These are phyloP conservation scores for Parathielavia hyrcaniae DNA, from an alignment of 495 filamentous ascomycete genomes.

Conservation along the genomic window DNA sequence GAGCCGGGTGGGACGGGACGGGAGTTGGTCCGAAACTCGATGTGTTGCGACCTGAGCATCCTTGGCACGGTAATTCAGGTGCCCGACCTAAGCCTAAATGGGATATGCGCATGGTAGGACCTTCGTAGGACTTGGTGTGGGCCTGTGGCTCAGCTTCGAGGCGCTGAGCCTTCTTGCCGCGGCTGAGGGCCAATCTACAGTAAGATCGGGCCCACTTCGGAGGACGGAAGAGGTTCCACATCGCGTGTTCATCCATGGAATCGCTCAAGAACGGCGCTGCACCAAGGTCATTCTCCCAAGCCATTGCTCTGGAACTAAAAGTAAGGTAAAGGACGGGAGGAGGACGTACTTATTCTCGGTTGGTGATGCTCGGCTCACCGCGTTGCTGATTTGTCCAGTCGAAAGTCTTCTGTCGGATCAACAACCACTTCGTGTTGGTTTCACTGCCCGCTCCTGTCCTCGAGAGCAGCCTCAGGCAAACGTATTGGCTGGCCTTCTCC, in stretches of 20 bases:
- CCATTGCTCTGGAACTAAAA: not conserved
- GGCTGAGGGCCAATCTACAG: constrained; percentile 2
- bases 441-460: not conserved
- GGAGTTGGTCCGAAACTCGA: not conserved
- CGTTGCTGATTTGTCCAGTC: no score
- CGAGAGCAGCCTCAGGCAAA: not conserved
- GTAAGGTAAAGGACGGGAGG: no score
- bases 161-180: constrained; percentile 21
- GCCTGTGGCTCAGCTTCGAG: constrained; percentile 26
- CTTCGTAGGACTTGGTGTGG: constrained; percentile 31
- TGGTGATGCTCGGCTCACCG: no score
- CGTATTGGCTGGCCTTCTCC: not conserved
- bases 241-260: not conserved
- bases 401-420: no score
- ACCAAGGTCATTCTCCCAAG: constrained; percentile 2
- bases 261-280: not conserved
- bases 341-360: not conserved
- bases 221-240: no score
- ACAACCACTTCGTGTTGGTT: not conserved
- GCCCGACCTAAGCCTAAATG: constrained; percentile 31
- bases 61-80: constrained; percentile 18
- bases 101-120: constrained; percentile 27
- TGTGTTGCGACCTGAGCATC: constrained; percentile 16
- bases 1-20: no score
- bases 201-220: no score